Base-by-base conservation (phyloP, 331 rosid species). In the Malus hybrid region DNA sequence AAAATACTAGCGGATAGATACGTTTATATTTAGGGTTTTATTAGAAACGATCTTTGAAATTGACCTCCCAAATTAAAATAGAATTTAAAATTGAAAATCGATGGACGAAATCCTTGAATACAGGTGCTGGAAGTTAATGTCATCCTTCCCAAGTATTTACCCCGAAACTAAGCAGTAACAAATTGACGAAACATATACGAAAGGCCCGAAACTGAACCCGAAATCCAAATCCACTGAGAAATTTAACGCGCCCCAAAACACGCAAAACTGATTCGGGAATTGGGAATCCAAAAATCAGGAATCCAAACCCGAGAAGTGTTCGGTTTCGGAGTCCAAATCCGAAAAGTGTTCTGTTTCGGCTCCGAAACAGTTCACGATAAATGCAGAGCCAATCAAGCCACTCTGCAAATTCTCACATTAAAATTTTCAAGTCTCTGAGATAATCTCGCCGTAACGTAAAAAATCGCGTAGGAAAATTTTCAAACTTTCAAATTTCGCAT, bases 101-200 rank as follows among this genome's bases (percentile, higher is more conserved):
- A 39, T 39, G 0, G 0, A 9, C 1, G 0, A 0, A 39, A 0
- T 39, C 0, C 1, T 9, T 9, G 0, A 9, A 2, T 39, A 39
- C 0, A 10, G 1, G 12, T 2, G 12, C 42, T 2, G 42, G 2
- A 34, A 2, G 3, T 34, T 3, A 34, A 34, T 34, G 44, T 2
- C 42, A 1, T 36, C 42, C 39, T 34, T 34, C 10, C 2, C 39
- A 34, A 34, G 39, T 34, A 34, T 1, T 34, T 34, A 34, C 39
- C 39, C 39, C 39, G 2, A 34, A 34, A 34, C 39, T 6, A 34
- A 34, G 39, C 39, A 34, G 10, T 34, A 34, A 34, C 39, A 34
- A 34, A 34, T 34, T 34, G 39, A 34, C 39, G 39, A 34, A 34
- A 34, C 39, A 34, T 34, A 34, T 2, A 1, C 36, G 36, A 33